Evolutionary conservation across 2,329 filamentous ascomycete genomes (phyloP), one percentile per base, ranked within the genome.

Genomic region (Apiospora marii): DNA sequence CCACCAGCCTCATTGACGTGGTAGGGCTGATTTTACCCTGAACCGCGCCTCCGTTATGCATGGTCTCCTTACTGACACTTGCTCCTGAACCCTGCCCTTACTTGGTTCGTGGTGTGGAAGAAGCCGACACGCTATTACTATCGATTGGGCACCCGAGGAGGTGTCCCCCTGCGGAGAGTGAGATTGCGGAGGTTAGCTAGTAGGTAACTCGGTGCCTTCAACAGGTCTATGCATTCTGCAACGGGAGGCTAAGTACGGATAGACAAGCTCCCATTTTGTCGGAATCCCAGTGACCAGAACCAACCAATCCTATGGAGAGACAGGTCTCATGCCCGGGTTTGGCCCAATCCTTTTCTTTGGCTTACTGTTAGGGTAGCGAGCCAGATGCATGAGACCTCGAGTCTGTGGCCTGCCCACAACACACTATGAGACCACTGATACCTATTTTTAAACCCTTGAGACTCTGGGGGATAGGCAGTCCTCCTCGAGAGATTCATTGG

Each of bases 11-110:
- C 51, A 14, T 24, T 27, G 51, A 19, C 27, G 24, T 58, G 7
- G 34, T 64, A 64, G 58, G 58, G 58, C 58, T 64, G 58, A 41
- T 37, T n/a, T n/a, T 41, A 41, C 58, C 34, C 8, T 64, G 58
- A 41, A 64, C 58, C 58, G 58, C 58, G 34, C 34, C 58, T n/a
- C 58, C 58, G 10, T 41, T n/a, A 34, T 61, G 58, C 34, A 64
- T 64, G 58, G 34, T 64, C 58, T 64, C 58, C 34, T 22, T 64
- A 64, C 58, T 64, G 34, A 64, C 58, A 61, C 53, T 61, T 37
- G 53, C 53, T 61, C 34, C 34, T 22, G 53, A 37, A 61, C 53
- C 53, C 34, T 22, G 30, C 58, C 58, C 58, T 22, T 41, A 41
- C 58, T 37, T 41, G 34, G 30, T n/a, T 41, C 41, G 19, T 64